Percentiles rank a stretch among this genome's conserved stretches.
Evolutionary conservation across 106 monocot genomes (phyloP).

Genomic region (Narthecium ossifragum): DNA sequence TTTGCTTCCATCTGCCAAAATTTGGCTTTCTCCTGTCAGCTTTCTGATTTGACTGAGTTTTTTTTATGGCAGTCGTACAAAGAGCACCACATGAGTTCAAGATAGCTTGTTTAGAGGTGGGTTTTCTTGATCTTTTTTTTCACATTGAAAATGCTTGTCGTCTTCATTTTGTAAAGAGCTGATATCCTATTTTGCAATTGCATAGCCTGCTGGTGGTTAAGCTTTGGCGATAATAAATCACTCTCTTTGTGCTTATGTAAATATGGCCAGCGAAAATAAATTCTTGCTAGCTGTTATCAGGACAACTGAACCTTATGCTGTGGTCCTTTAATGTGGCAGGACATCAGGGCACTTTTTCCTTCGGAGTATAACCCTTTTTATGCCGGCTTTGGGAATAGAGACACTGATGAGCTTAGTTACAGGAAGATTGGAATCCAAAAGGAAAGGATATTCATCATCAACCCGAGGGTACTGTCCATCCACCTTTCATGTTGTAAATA

Average conservation of each 20-base stretch:
- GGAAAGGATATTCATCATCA: slow-evolving; percentile 96
- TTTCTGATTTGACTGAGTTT: background rate
- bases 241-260: too few species aligned
- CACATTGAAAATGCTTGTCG: too few species aligned
- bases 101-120: slow-evolving; percentile 97
- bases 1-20: too few species aligned
- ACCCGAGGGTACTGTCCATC: slow-evolving; percentile 59
- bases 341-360: slow-evolving; percentile 93
- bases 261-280: too few species aligned
- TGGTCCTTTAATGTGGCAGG: slow-evolving; percentile 32
- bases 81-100: slow-evolving; percentile 99
- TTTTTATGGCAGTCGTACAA: slow-evolving; percentile 63
- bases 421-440: slow-evolving; percentile 89
- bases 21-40: too few species aligned
- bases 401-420: slow-evolving; percentile 91
- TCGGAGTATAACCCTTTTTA: slow-evolving; percentile 97
- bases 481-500: background rate
- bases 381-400: slow-evolving; percentile 99
- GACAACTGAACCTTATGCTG: too few species aligned
- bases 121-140: slow-evolving; percentile 7
- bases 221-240: too few species aligned
- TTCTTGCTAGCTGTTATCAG: too few species aligned
- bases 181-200: too few species aligned
- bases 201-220: too few species aligned
- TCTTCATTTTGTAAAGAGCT: too few species aligned